Evolutionary conservation across 441 rosid genomes (phyloP).

Genomic region (Pelargonium myrrhifolium): DNA sequence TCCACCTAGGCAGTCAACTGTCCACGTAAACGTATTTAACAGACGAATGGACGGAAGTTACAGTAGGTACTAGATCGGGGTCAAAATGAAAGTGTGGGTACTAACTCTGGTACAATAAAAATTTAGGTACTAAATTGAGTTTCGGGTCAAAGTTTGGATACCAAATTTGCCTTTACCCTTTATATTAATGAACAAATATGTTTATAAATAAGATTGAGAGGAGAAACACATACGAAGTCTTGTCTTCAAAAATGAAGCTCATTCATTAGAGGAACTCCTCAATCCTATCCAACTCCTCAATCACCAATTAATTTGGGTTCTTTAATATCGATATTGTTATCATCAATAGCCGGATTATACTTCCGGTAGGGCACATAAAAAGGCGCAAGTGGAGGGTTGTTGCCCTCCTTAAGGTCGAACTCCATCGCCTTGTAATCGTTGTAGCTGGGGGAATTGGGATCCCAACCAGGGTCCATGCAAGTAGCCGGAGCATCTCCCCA

Average conservation of each 20-base stretch:
- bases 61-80: too few species aligned
- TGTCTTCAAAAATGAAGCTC: conserved; percentile 86
- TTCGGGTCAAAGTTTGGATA: too few species aligned
- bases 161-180: too few species aligned
- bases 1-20: too few species aligned
- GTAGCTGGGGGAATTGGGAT: conserved; percentile 66
- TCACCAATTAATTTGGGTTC: conserved; percentile 54
- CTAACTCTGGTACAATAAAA: too few species aligned
- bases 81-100: too few species aligned
- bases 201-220: neutral
- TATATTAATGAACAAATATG: too few species aligned
- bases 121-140: too few species aligned
- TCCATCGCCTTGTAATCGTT: conserved; percentile 57
- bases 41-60: too few species aligned
- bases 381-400: conserved; percentile 66
- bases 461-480: conserved; percentile 61
- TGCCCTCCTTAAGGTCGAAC: conserved; percentile 41
- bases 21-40: too few species aligned
- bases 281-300: conserved; percentile 83
- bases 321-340: conserved; percentile 46
- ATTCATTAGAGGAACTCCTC: conserved; percentile 84
- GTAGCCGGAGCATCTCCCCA: conserved; percentile 64
- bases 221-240: conserved; percentile 55
- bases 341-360: conserved; percentile 68
- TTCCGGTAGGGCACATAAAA: conserved; percentile 75